Base-by-base conservation (phyloP, 2,329 filamentous ascomycete species). In the Plenodomus biglobosus region DNA sequence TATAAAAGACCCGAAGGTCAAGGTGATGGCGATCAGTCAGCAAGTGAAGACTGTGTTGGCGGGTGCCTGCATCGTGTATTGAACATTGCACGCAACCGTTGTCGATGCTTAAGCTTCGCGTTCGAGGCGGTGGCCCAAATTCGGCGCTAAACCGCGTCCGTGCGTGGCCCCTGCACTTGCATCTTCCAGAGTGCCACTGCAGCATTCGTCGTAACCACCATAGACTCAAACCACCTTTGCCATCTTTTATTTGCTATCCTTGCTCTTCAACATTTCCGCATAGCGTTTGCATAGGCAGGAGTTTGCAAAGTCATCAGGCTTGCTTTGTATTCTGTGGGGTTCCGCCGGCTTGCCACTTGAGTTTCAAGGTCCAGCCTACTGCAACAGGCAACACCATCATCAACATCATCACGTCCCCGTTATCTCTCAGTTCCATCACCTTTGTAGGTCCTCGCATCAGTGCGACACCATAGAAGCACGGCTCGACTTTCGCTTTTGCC, bases 261-360 rank as follows among this genome's bases (percentile, higher is more conserved):
- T 41, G n/a, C 40, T 53, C 35, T 21, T 24, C 50, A 8, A 4
- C 35, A 13, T 37, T 7, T 48, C 53, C 66, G 64, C 62, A 69
- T 68, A 66, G 65, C 65, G 62, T 57, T 45, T 38, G 55, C 52
- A 61, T 66, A 54, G 56, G 55, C 45, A 50, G 52, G 48, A 46
- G 41, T 54, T 59, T 53, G 22, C 34, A 42, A 44, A 48, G 52
- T 52, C 40, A 46, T 40, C 40, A 40, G 32, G 48, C 32, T 59
- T 63, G 50, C 52, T 55, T 46, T 24, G 40, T 43, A 34, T 64
- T 63, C 62, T 49, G 44, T 42, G 44, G 46, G 37, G 48, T 59
- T 52, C 53, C 46, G 50, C 42, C 42, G 42, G 48, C 52, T 65
- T 47, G 68, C 66, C 68, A 69, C 64, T 24, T 5, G 10, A 47